These are phyloP conservation scores for Microcos paniculata DNA, from an alignment of 345 rosid genomes.

Conservation along the genomic window DNA sequence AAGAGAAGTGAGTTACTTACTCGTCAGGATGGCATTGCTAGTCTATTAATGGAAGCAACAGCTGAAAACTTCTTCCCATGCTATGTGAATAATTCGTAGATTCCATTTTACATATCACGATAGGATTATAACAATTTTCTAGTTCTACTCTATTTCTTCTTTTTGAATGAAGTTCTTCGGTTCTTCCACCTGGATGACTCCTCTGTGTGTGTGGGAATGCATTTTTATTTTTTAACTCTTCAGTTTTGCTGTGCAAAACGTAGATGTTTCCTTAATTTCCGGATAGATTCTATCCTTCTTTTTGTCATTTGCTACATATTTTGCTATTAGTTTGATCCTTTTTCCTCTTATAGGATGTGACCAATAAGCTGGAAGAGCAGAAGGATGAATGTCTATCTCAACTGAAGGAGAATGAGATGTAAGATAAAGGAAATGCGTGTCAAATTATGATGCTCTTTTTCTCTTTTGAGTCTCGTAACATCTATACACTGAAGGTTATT, in stretches of 20 bases:
- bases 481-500: neutral
- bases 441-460: neutral
- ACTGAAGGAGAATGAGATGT: constrained; percentile 95
- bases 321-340: neutral
- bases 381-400: constrained; percentile 79
- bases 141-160: neutral
- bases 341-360: constrained; percentile 70
- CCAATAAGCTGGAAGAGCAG: constrained; percentile 83
- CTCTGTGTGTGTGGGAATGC: neutral
- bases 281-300: neutral
- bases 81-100: neutral
- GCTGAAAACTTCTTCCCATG: neutral
- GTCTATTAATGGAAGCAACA: constrained; percentile 6
- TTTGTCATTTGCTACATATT: neutral
- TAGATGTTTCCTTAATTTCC: neutral
- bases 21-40: neutral
- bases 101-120: neutral
- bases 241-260: neutral
- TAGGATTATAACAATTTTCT: neutral
- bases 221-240: neutral
- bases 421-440: constrained; percentile 30
- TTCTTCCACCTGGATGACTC: neutral
- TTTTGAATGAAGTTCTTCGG: neutral
- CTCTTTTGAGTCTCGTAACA: neutral
- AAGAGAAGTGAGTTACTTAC: neutral